phyloP scores from a whole-genome alignment of 2,329 filamentous ascomycete genomes.

The Fusarium guadeloupense region DNA sequence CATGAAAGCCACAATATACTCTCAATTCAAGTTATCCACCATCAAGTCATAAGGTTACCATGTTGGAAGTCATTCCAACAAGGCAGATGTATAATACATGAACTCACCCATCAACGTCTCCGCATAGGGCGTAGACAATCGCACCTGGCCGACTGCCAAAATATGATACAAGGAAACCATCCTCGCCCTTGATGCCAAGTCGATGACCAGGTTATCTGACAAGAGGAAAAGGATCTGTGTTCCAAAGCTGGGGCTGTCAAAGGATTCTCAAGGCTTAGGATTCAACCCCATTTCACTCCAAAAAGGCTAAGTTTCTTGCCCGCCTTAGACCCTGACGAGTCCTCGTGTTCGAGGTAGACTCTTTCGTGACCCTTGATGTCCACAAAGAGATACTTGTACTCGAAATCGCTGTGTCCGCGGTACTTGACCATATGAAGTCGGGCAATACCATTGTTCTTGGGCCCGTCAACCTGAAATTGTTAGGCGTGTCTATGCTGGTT shows the following conservation, averaged over 20 bases:
- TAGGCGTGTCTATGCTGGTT: not conserved
- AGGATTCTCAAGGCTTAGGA: not conserved
- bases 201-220: not conserved
- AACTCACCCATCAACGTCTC: not conserved
- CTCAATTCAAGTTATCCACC: not conserved
- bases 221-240: not conserved
- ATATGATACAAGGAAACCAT: slow-evolving; percentile 25
- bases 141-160: not conserved
- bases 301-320: slow-evolving; percentile 65
- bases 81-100: not conserved
- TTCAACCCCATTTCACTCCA: slow-evolving; percentile 65
- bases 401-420: slow-evolving; percentile 71
- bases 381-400: slow-evolving; percentile 82
- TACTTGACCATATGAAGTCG: slow-evolving; percentile 80
- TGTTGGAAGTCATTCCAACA: not conserved
- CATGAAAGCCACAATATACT: not conserved
- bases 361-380: slow-evolving; percentile 78
- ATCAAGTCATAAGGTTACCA: not conserved
- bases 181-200: not conserved
- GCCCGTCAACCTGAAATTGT: slow-evolving; percentile 73
- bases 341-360: slow-evolving; percentile 72
- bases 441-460: slow-evolving; percentile 76
- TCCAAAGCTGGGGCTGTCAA: not conserved
- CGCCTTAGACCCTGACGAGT: slow-evolving; percentile 49
- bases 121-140: not conserved